These are phyloP conservation scores for Penicillium ochrochloron DNA, from an alignment of 495 filamentous ascomycete species.

Conservation along the genomic window DNA sequence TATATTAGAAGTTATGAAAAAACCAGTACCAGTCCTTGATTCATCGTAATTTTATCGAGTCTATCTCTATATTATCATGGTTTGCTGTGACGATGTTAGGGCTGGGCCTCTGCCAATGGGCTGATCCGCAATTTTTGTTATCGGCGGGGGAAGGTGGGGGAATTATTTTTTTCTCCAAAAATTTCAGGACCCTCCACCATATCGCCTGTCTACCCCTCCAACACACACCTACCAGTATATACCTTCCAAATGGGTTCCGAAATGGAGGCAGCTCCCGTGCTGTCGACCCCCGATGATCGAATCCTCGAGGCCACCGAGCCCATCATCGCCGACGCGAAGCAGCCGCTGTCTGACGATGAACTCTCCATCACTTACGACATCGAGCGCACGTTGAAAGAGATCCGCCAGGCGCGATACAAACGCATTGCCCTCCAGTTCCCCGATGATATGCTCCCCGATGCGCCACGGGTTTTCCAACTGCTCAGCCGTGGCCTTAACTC, in stretches of 20 bases:
- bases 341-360: constrained; percentile 66
- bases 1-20: not conserved
- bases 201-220: constrained; percentile 19
- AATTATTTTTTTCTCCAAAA: constrained; percentile 32
- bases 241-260: constrained; percentile 35
- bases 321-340: constrained; percentile 35
- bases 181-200: constrained; percentile 14
- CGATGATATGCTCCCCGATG: constrained; percentile 86
- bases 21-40: not conserved
- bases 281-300: constrained; percentile 87
- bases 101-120: constrained; percentile 29
- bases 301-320: constrained; percentile 63
- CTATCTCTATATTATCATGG: not conserved
- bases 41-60: not conserved
- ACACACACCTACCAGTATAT: constrained; percentile 3
- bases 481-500: constrained; percentile 64
- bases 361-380: constrained; percentile 85
- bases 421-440: constrained; percentile 93
- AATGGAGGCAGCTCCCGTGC: constrained; percentile 66
- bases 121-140: constrained; percentile 36
- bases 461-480: constrained; percentile 74
- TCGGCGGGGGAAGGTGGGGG: constrained; percentile 46
- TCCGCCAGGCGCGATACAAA: constrained; percentile 68
- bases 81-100: not conserved
- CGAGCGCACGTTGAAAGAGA: constrained; percentile 74